Evolutionary conservation across 768 basidiomycete species (phyloP), one percentile per base, ranked within the genome.

Genomic region (Russula ochroleuca): DNA sequence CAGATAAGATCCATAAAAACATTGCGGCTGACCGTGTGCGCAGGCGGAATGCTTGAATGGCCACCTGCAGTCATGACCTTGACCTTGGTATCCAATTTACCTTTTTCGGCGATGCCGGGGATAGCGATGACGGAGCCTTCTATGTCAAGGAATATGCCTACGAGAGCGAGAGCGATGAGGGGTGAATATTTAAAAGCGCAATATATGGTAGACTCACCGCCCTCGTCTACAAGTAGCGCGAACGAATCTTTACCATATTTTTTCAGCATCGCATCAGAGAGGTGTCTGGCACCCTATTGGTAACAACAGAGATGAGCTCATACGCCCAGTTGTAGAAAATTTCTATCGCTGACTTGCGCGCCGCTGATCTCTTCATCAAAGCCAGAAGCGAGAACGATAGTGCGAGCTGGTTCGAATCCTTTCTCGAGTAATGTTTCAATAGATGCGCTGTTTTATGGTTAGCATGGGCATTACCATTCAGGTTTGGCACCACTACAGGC

Each of bases 141-240:
- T 35, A 76, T 69, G 43, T 85, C 78, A 1, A 69, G 68, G 52
- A 81, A 85, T 28, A 83, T 82, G 58, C 80, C 86, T 78, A 65
- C 48, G 49, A 71, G 57, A 15, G n/a, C 3, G 38, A 15, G 28
- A 28, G 28, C 28, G 5, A 28, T 51, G 63, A 38, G 14, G n/a
- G 14, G 8, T 11, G 37, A 35, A 33, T 21, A 40, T 35, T 35
- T 35, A 8, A 7, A 38, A 4, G 28, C 11, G 43, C 28, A 28
- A 2, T 43, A 49, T 11, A 40, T 11, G 5, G 28, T 28, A 2
- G 28, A 72, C 77, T 69, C 72, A 85, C 91, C 83, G 38, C 94
- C 94, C 78, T 98, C 95, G 70, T 98, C 95, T 40, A 98, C 79
- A 50, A 97, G 73, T 71, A 96, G 79, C 0, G 89, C 84, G 70